Base-by-base conservation (phyloP, 108 stramenopile species). In the Licmophora abbreviata region DNA sequence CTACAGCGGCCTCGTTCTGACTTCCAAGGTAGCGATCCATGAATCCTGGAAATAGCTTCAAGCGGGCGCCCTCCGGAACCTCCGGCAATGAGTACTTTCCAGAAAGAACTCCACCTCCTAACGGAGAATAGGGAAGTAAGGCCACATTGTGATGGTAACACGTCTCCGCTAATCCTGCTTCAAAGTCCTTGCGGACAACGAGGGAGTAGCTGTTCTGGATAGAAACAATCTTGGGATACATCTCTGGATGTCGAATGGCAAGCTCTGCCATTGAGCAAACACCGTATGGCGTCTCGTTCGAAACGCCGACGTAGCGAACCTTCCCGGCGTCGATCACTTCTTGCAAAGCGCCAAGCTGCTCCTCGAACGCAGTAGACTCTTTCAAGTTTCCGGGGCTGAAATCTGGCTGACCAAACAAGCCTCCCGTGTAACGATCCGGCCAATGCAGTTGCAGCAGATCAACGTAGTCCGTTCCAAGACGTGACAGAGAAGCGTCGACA, bases 391-490 rank as follows among this genome's bases (percentile, higher is more conserved):
- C 15, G 6, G 69, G 76, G 23, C 54, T 54, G 56, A 90, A 95
- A 58, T 90, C 81, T 0, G 59, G 56, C 37, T 71, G 62, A 0
- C 96, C 93, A 64, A 95, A 95, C 4, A 90, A n/a, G 7, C 77
- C 80, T 31, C 82, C 80, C 27, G 74, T 56, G 27, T 82, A 87
- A 4, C 93, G 77, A 63, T 92, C 95, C 0, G 93, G 93, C 94
- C 96, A 97, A 54, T 95, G 88, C 24, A 97, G 38, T 54, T 93
- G 92, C 31, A 94, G 42, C 68, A 98, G 55, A 69, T 98, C 97
- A 57, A 98, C 86, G 61, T 94, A 90, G 52, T 93, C 92, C 1
- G 81, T 82, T 10, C 78, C 83, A 37, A 98, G 48, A 44, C 97
- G 55, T 58, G 68, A 29, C 23, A 98, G 57, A 2, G 81, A 88